Percentiles rank a stretch among this genome's conserved stretches.
These are phyloP conservation scores for Lenwebbia sp. DNA, from an alignment of 345 rosid genomes.

Conservation along the genomic window DNA sequence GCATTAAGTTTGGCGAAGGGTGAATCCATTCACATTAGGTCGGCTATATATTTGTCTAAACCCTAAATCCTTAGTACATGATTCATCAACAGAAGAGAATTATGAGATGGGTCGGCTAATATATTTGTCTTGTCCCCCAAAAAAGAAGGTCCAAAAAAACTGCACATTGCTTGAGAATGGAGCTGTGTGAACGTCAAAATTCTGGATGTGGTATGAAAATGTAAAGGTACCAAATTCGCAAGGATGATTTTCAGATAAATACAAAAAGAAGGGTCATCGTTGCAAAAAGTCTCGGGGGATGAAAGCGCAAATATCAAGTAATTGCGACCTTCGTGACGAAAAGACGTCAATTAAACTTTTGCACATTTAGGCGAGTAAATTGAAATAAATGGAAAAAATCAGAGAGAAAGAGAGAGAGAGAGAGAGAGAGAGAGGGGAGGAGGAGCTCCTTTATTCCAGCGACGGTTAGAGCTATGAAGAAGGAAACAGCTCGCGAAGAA, in stretches of 20 bases:
- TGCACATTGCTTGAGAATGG: background rate
- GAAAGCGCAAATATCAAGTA: background rate
- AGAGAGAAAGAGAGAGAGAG: background rate
- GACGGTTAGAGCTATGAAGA: slow-evolving; percentile 4
- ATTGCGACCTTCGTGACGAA: background rate
- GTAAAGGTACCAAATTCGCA: background rate
- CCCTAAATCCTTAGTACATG: background rate
- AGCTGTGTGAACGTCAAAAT: background rate
- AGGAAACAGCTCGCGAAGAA: slow-evolving; percentile 3
- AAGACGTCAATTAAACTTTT: background rate
- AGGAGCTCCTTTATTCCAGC: background rate
- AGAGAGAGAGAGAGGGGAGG: background rate
- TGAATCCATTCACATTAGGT: background rate
- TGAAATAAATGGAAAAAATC: background rate
- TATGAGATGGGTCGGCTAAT: too few relatives aligned
- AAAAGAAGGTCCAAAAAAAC: background rate
- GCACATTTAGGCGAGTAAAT: background rate
- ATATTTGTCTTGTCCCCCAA: too few relatives aligned
- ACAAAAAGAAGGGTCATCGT: background rate
- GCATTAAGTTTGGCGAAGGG: background rate
- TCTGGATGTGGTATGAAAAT: background rate
- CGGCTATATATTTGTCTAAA: too few relatives aligned
- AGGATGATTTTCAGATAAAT: background rate
- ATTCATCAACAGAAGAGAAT: background rate
- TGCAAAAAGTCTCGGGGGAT: background rate